A percentile compares a stretch with the other conserved stretches of the same genome.
These are phyloP conservation scores for Metarhizium robertsii DNA, from an alignment of 2,329 filamentous ascomycete species.

Conservation along the genomic window DNA sequence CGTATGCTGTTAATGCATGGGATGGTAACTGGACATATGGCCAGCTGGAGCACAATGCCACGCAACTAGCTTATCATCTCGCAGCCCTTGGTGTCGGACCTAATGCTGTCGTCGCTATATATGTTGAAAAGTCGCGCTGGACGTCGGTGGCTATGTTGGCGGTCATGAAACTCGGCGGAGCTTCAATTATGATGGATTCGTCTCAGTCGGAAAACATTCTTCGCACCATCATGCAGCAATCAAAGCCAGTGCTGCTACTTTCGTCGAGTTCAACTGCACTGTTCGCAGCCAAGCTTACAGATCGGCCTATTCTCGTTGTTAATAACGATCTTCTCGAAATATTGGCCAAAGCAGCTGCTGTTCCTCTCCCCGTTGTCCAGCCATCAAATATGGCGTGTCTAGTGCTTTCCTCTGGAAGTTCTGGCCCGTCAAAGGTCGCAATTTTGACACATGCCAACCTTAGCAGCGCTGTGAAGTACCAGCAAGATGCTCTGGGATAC, in stretches of 20 bases:
- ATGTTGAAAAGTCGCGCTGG: conserved; percentile 16
- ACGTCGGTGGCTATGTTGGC: conserved; percentile 14
- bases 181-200: conserved; percentile 10
- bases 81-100: not conserved
- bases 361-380: not conserved
- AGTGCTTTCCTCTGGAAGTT: not conserved
- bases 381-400: not conserved
- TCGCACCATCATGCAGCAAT: not conserved
- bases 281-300: not conserved
- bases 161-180: conserved; percentile 17
- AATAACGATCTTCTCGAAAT: not conserved
- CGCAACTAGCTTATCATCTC: conserved; percentile 10
- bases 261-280: not conserved
- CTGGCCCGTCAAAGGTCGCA: not conserved
- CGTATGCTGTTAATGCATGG: conserved; percentile 11
- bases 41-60: conserved; percentile 12
- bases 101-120: conserved; percentile 12
- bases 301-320: not conserved
- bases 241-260: not conserved
- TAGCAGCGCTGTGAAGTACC: conserved; percentile 2
- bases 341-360: not conserved
- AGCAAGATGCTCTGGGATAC: conserved; percentile 2
- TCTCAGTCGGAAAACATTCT: not conserved
- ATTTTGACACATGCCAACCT: conserved; percentile 1
- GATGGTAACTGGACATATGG: conserved; percentile 14